Conservation (phyloP, 2,329 filamentous ascomycete genomes). For the Arachnomyces sp. region DNA sequence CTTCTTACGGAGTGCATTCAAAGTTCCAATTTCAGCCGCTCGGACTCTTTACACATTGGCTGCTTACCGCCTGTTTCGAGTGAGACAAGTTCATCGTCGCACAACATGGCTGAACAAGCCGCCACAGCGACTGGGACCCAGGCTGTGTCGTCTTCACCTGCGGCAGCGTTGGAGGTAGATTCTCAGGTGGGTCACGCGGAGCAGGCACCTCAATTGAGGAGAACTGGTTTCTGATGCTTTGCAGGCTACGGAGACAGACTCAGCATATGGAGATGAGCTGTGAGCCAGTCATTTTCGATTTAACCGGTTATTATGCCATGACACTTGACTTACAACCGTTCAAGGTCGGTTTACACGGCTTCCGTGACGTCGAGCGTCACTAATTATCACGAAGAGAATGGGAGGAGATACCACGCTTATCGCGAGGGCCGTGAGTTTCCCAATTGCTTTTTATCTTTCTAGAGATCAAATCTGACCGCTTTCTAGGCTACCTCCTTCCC, state of each 20-base stretch:
- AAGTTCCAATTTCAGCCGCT: too few species aligned
- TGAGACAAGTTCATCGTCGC: too few species aligned
- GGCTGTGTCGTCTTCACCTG: too few species aligned
- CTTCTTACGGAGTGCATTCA: too few species aligned
- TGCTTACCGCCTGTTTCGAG: too few species aligned
- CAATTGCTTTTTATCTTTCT: neutral
- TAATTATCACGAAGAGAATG: constrained; percentile 23
- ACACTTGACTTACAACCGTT: neutral
- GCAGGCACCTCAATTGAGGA: too few species aligned
- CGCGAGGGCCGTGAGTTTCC: constrained; percentile 11
- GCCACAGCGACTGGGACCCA: too few species aligned
- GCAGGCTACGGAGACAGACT: constrained; percentile 3
- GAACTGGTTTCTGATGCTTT: too few species aligned
- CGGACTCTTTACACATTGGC: too few species aligned
- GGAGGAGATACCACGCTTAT: constrained; percentile 19
- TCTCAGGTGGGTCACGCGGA: too few species aligned
- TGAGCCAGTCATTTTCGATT: neutral
- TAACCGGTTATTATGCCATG: neutral
- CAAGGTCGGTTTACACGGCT: constrained; percentile 8
- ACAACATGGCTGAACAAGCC: too few species aligned
- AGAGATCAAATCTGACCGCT: neutral
- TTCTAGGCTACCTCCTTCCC: constrained; percentile 9
- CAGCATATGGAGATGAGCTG: constrained; percentile 5
- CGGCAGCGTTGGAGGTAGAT: too few species aligned
- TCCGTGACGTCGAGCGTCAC: constrained; percentile 11